These are phyloP conservation scores for Chytriomyces sp. DNA, from an alignment of 192 early-diverging fungal genomes.

Conservation along the genomic window DNA sequence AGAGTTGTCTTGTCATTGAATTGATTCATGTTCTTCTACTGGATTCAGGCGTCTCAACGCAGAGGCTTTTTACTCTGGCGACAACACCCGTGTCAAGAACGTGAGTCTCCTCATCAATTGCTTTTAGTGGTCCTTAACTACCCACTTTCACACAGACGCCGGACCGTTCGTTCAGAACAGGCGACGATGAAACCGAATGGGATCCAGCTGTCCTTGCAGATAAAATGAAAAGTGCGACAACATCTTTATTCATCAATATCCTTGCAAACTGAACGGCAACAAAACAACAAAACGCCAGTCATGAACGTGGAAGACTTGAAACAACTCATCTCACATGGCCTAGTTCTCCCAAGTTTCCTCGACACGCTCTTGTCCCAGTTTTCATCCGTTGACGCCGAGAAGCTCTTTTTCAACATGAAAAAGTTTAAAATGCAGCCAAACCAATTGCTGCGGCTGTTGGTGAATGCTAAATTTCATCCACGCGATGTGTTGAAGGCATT, in stretches of 20 bases:
- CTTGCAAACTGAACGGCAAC: background rate
- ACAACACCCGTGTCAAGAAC: constrained; percentile 21
- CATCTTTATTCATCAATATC: background rate
- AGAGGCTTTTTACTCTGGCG: constrained; percentile 15
- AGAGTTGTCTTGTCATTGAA: no score
- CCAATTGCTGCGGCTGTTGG: constrained; percentile 52
- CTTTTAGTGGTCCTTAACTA: no score
- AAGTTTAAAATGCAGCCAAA: constrained; percentile 46
- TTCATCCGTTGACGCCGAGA: constrained; percentile 40
- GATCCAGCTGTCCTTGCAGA: background rate
- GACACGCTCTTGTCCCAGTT: constrained; percentile 53
- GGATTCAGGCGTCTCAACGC: constrained; percentile 10
- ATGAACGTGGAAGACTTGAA: constrained; percentile 55
- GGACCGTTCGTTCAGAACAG: background rate
- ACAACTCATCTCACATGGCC: constrained; percentile 59
- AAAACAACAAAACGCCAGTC: constrained; percentile 22
- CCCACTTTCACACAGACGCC: no score
- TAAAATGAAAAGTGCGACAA: background rate
- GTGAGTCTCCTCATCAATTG: background rate
- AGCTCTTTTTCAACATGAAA: constrained; percentile 55
- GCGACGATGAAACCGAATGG: background rate
- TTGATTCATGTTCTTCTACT: no score
- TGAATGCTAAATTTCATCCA: constrained; percentile 53
- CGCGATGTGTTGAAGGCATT: constrained; percentile 57
- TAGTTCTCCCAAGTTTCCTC: constrained; percentile 52